Base-by-base conservation (phyloP, 2,329 filamentous ascomycete genomes). In the Bipolaris oryzae region DNA sequence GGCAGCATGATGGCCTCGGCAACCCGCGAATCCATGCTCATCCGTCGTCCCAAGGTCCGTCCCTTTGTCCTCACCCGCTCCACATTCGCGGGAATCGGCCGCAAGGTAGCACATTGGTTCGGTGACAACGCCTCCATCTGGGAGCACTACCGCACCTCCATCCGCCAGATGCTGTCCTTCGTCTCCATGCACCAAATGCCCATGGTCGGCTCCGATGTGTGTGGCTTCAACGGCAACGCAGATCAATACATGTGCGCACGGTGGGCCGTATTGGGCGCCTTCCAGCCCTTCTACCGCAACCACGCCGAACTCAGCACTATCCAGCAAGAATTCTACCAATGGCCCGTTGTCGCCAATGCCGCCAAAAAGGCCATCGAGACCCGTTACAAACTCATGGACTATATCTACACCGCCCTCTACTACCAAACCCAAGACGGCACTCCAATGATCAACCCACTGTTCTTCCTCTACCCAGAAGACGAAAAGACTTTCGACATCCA, bases 351-450 rank as follows among this genome's bases (percentile, higher is more conserved):
- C 5, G 80, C 88, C 0, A 77, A 82, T 7, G 87, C 88, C 0
- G 89, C 89, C 0, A 83, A 82, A 53, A 87, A 85, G 56, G 88
- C 87, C 16, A 91, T 93, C 65, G 83, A 83, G 28, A 86, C 87
- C 45, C 84, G 90, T n/a, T 93, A 93, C 77, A 82, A 84, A 31
- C 80, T 93, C n/a, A 80, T 93, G 11, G 90, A 92, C 68, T 93
- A 93, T 77, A 81, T 91, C 57, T 93, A 94, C 79, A 92, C 90
- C 1, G 85, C 87, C 0, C 80, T 92, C 64, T 80, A 87, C 70
- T 76, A 78, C 54, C 84, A 90, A 71, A 83, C 81, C 28, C 68
- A 79, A 16, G 82, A 83, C 41, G 90, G 90, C 33, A 82, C 81
- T 1, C 89, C 90, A 0, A 79, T 87, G 61, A 78, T 92, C 52